phyloP scores from a whole-genome alignment of 768 basidiomycete genomes.

The Chlorophyllum brunneum region DNA sequence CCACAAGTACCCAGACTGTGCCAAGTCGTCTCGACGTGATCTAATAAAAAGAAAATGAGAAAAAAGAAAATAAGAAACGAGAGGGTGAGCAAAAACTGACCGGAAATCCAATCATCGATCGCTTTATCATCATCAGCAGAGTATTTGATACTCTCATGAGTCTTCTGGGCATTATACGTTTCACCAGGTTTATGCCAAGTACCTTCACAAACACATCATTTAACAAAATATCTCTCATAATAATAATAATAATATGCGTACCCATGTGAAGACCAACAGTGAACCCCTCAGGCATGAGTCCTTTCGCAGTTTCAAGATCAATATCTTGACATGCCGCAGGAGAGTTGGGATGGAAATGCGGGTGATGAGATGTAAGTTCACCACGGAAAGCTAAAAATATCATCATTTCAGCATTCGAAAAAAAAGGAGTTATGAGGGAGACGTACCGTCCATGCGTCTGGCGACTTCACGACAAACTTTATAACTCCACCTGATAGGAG shows the following conservation, averaged over 20 bases:
- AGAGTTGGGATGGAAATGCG: slow-evolving; percentile 69
- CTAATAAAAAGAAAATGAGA: slow-evolving; percentile 24
- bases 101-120: slow-evolving; percentile 67
- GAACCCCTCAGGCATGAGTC: slow-evolving; percentile 53
- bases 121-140: slow-evolving; percentile 64
- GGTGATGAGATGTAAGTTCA: slow-evolving; percentile 69
- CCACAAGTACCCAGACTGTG: slow-evolving; percentile 62
- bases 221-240: no score
- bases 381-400: slow-evolving; percentile 55
- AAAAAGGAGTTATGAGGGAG: neutral
- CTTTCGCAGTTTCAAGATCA: slow-evolving; percentile 64
- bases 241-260: no score
- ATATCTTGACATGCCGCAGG: slow-evolving; percentile 58
- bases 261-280: slow-evolving; percentile 75
- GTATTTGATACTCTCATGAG: slow-evolving; percentile 65
- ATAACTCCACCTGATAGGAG: slow-evolving; percentile 74
- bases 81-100: slow-evolving; percentile 23
- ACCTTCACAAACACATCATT: slow-evolving; percentile 50
- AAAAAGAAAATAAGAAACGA: neutral
- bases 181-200: slow-evolving; percentile 40
- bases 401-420: no score
- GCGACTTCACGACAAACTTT: slow-evolving; percentile 74
- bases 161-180: slow-evolving; percentile 47
- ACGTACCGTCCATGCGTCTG: slow-evolving; percentile 63
- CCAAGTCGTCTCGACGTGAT: slow-evolving; percentile 78